phyloP scores from a whole-genome alignment of 371 early-diverging fungal genomes.

The Cokeromyces recurvatus region DNA sequence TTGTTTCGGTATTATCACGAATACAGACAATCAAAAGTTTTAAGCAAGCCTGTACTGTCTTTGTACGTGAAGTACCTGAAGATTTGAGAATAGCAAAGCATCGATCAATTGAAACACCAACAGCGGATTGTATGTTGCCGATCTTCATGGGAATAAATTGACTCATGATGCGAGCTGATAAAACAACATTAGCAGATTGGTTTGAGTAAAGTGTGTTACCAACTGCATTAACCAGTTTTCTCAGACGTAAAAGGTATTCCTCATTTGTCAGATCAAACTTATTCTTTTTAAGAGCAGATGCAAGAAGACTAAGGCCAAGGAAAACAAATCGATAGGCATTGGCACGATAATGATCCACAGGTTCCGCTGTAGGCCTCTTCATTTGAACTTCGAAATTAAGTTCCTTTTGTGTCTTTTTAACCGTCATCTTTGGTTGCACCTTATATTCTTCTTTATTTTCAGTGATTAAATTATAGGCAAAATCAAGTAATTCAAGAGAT shows the following conservation, averaged over 20 bases:
- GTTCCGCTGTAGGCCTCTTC: slow-evolving; percentile 47
- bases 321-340: slow-evolving; percentile 90
- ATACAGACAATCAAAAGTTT: slow-evolving; percentile 75
- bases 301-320: slow-evolving; percentile 82
- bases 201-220: slow-evolving; percentile 82
- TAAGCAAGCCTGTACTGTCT: slow-evolving; percentile 76
- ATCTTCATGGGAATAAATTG: slow-evolving; percentile 64
- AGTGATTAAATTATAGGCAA: slow-evolving; percentile 77
- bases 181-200: slow-evolving; percentile 62
- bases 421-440: slow-evolving; percentile 41
- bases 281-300: slow-evolving; percentile 64
- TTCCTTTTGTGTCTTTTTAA: slow-evolving; percentile 50
- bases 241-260: slow-evolving; percentile 62
- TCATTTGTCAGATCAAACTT: slow-evolving; percentile 53
- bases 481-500: slow-evolving; percentile 65
- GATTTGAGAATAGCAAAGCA: slow-evolving; percentile 67
- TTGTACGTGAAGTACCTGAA: slow-evolving; percentile 62
- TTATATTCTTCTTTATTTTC: slow-evolving; percentile 69
- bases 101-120: slow-evolving; percentile 74
- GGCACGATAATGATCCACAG: slow-evolving; percentile 61
- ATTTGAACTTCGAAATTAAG: slow-evolving; percentile 71
- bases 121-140: slow-evolving; percentile 57
- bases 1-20: slow-evolving; percentile 56
- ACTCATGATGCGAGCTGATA: slow-evolving; percentile 69
- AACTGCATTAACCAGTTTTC: slow-evolving; percentile 76